A percentile compares a stretch with the other conserved stretches of the same genome.
Conservation (phyloP, 495 filamentous ascomycete genomes). For the Apiosordaria backusii region DNA sequence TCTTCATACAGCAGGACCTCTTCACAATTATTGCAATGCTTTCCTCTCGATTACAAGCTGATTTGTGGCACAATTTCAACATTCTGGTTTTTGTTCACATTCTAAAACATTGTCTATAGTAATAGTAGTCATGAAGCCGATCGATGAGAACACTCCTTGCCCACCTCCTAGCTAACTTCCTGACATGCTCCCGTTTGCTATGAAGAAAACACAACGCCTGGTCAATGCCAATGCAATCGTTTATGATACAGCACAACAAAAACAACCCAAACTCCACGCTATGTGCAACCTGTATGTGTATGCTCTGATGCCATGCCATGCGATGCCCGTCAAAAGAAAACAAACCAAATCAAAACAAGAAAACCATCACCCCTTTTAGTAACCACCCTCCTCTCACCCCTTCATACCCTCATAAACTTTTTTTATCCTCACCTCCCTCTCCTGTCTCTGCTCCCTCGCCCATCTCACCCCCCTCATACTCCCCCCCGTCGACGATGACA, state of each 20-base stretch:
- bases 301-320: neutral
- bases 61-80: too few species aligned
- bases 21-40: too few species aligned
- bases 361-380: neutral
- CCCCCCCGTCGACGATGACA: neutral
- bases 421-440: neutral
- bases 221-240: neutral
- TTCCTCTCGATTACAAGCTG: too few species aligned
- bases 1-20: neutral
- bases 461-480: neutral
- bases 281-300: neutral
- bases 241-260: neutral
- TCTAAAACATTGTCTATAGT: too few species aligned
- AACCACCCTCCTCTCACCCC: neutral
- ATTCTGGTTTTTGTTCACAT: too few species aligned
- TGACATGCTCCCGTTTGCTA: neutral
- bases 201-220: neutral
- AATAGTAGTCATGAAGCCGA: too few species aligned
- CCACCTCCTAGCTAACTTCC: neutral
- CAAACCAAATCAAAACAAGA: too few species aligned
- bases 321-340: neutral
- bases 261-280: neutral
- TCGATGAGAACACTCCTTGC: too few species aligned
- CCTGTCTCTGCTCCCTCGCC: neutral
- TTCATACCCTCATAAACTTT: slow-evolving; percentile 1